A percentile compares a stretch with the other conserved stretches of the same genome.
Evolutionary conservation across 2,329 filamentous ascomycete species (phyloP).

Genomic region (Eurotiales sp.): DNA sequence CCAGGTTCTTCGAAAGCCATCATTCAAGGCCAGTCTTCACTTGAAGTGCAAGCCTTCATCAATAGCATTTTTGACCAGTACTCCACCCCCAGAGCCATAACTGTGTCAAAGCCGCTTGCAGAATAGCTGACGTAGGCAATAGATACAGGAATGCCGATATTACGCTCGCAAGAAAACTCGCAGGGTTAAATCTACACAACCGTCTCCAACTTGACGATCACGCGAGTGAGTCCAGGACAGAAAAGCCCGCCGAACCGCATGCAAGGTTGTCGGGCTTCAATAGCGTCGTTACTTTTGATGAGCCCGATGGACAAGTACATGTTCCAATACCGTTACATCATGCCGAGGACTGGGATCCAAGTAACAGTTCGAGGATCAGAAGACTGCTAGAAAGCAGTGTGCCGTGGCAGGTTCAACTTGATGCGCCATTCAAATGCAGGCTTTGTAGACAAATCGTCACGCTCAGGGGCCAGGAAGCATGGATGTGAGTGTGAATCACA

Average conservation of each 20-base stretch:
- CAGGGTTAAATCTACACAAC: constrained; percentile 1
- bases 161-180: constrained; percentile 3
- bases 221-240: not conserved
- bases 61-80: constrained; percentile 11
- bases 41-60: constrained; percentile 4
- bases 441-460: constrained; percentile 9
- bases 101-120: not conserved
- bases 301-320: constrained; percentile 5
- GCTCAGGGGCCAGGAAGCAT: constrained; percentile 8
- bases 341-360: constrained; percentile 7
- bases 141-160: constrained; percentile 8
- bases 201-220: constrained; percentile 1
- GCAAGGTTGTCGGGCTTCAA: constrained; percentile 4
- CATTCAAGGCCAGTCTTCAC: constrained; percentile 2
- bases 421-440: constrained; percentile 8
- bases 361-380: constrained; percentile 2
- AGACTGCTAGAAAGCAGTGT: constrained; percentile 1
- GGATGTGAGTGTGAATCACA: constrained; percentile 6
- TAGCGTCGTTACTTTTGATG: constrained; percentile 12
- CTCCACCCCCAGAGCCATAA: not conserved
- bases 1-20: not conserved
- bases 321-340: constrained; percentile 7
- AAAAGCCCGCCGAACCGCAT: constrained; percentile 2
- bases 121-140: not conserved
- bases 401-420: constrained; percentile 8